Evolutionary conservation across 768 basidiomycete genomes (phyloP).

Genomic region (Hirschioporus abietinus): DNA sequence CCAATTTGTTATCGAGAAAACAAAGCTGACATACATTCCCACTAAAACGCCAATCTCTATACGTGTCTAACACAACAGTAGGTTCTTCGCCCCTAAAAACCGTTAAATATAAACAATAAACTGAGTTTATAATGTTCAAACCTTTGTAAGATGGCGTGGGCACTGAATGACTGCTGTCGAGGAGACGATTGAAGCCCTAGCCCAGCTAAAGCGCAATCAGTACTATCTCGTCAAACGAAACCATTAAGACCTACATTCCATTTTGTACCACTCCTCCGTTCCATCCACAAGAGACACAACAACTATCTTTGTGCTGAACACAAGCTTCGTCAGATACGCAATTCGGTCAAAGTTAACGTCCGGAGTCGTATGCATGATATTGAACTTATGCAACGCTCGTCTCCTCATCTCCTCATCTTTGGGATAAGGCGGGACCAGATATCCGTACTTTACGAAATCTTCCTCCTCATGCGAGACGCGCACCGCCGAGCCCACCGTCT

Average conservation of each 20-base stretch:
- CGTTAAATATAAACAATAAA: constrained; percentile 1
- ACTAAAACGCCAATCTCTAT: constrained; percentile 82
- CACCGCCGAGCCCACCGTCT: constrained; percentile 23
- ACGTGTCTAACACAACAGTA: constrained; percentile 75
- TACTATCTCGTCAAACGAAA: constrained; percentile 4
- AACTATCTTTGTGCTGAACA: constrained; percentile 87
- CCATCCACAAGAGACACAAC: constrained; percentile 80
- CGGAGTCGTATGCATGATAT: constrained; percentile 80
- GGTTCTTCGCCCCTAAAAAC: constrained; percentile 73
- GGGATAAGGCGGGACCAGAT: constrained; percentile 77
- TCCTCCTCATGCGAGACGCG: constrained; percentile 64
- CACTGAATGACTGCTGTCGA: constrained; percentile 71
- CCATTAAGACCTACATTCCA: constrained; percentile 52
- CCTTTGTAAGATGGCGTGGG: constrained; percentile 72
- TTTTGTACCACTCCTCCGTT: constrained; percentile 45
- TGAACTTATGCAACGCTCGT: constrained; percentile 87
- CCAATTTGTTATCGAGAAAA: neutral
- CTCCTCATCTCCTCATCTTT: constrained; percentile 80
- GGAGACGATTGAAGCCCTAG: constrained; percentile 38
- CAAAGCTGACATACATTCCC: constrained; percentile 54
- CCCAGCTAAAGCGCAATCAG: constrained; percentile 33
- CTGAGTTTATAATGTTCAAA: constrained; percentile 15
- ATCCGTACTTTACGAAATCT: constrained; percentile 57
- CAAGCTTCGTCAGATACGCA: constrained; percentile 86
- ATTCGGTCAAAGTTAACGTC: constrained; percentile 94